Conservation (phyloP, 495 filamentous ascomycete genomes). For the Talaromyces nanjingensis region DNA sequence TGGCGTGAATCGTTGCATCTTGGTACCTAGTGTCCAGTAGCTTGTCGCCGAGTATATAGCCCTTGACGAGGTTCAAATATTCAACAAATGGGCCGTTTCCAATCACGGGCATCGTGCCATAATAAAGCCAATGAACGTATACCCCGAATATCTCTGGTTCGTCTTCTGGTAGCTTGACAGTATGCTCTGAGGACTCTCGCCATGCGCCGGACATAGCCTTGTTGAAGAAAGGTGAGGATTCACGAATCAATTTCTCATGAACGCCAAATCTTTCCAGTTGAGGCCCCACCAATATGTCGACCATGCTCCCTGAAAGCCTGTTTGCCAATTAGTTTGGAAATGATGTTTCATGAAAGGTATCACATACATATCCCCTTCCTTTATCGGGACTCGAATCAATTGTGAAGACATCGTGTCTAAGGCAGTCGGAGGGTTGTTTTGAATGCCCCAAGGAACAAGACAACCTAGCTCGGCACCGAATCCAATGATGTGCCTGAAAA, state of each 20-base stretch:
- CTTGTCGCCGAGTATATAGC: not conserved
- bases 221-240: not conserved
- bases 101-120: not conserved
- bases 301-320: not conserved
- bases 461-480: no score
- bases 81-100: not conserved
- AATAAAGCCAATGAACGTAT: not conserved
- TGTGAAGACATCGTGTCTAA: no score
- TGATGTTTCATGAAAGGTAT: no score
- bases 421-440: no score
- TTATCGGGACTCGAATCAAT: no score
- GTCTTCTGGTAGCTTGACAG: not conserved
- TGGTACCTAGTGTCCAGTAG: not conserved
- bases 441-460: no score
- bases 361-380: no score
- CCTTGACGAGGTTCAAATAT: not conserved
- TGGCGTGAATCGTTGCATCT: not conserved
- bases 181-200: not conserved
- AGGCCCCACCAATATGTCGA: not conserved
- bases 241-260: not conserved
- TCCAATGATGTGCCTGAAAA: no score
- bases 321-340: no score
- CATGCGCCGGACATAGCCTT: not conserved
- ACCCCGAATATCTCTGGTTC: not conserved
- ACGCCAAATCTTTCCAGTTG: not conserved